phyloP scores from a whole-genome alignment of 2,329 filamentous ascomycete genomes.

The Fusarium stilboides region DNA sequence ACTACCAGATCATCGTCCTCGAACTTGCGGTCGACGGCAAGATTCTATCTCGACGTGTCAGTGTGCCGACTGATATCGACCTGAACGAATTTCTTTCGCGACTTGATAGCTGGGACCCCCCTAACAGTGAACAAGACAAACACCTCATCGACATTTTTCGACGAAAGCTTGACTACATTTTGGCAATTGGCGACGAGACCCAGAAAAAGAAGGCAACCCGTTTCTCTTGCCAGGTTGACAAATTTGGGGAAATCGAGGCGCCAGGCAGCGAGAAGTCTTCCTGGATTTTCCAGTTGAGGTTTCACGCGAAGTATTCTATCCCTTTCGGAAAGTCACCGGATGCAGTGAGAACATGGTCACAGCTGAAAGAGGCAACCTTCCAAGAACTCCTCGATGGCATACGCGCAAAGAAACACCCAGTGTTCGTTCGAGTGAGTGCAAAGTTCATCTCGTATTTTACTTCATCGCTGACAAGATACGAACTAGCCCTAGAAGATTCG shows the following conservation, averaged over 20 bases:
- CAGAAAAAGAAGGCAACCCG: conserved; percentile 21
- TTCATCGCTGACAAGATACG: conserved; percentile 5
- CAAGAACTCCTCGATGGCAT: conserved; percentile 22
- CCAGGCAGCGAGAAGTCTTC: conserved; percentile 17
- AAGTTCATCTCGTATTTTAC: neutral
- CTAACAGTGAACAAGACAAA: conserved; percentile 20
- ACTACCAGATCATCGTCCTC: conserved; percentile 35
- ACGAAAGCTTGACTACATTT: conserved; percentile 20
- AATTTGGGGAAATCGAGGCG: neutral
- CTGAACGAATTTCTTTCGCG: conserved; percentile 25
- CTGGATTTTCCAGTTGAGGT: conserved; percentile 41
- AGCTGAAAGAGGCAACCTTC: conserved; percentile 23
- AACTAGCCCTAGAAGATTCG: conserved; percentile 46
- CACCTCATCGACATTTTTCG: conserved; percentile 14
- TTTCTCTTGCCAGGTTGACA: conserved; percentile 14
- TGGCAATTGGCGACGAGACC: neutral
- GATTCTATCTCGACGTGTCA: conserved; percentile 22
- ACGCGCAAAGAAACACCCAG: conserved; percentile 27
- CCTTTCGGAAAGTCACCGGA: conserved; percentile 35
- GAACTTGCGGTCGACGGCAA: conserved; percentile 39
- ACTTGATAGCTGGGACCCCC: conserved; percentile 39
- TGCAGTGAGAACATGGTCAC: conserved; percentile 27
- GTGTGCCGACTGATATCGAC: conserved; percentile 25
- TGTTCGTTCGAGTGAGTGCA: conserved; percentile 44
- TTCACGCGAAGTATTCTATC: conserved; percentile 19